Evolutionary conservation across 2,329 filamentous ascomycete genomes (phyloP).

Genomic region (Aspergillus terreus): DNA sequence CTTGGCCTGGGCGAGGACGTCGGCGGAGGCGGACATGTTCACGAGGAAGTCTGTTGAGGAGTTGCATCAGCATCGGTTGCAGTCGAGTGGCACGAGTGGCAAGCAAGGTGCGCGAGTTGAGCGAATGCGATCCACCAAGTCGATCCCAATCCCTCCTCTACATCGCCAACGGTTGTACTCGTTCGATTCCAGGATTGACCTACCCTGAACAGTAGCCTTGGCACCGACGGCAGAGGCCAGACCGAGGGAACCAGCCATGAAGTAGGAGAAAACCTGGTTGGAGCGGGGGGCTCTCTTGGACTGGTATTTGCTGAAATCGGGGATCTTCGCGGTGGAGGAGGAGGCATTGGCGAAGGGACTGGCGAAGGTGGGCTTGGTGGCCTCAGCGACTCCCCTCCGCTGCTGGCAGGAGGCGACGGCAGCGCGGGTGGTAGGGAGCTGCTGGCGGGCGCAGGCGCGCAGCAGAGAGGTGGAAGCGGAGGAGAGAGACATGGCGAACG

Average conservation of each 20-base stretch:
- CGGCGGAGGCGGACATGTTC: constrained; percentile 99
- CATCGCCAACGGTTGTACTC: neutral
- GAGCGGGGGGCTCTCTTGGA: constrained; percentile 62
- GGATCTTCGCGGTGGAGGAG: constrained; percentile 65
- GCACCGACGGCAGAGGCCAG: constrained; percentile 87
- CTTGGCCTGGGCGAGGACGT: constrained; percentile 98
- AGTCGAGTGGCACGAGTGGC: neutral
- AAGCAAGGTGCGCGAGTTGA: neutral
- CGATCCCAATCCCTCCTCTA: neutral
- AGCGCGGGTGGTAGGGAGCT: constrained; percentile 42
- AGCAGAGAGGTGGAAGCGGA: constrained; percentile 66
- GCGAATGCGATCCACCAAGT: neutral
- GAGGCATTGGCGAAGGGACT: constrained; percentile 55
- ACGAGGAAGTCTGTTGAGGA: constrained; percentile 81
- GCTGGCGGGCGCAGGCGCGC: constrained; percentile 52
- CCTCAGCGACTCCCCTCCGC: constrained; percentile 36
- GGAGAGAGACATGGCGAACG: constrained; percentile 51
- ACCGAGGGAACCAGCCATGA: constrained; percentile 96
- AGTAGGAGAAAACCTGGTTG: constrained; percentile 93
- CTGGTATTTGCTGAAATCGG: constrained; percentile 85
- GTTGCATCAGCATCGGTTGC: constrained; percentile 21
- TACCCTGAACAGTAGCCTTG: constrained; percentile 98
- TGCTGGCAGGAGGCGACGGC: constrained; percentile 40
- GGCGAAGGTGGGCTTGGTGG: constrained; percentile 43
- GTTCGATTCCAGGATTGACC: constrained; percentile 33